Percentiles rank a stretch among this genome's conserved stretches.
These are phyloP conservation scores for Talaromyces sp. DNA, from an alignment of 2,329 filamentous ascomycete species.

Conservation along the genomic window DNA sequence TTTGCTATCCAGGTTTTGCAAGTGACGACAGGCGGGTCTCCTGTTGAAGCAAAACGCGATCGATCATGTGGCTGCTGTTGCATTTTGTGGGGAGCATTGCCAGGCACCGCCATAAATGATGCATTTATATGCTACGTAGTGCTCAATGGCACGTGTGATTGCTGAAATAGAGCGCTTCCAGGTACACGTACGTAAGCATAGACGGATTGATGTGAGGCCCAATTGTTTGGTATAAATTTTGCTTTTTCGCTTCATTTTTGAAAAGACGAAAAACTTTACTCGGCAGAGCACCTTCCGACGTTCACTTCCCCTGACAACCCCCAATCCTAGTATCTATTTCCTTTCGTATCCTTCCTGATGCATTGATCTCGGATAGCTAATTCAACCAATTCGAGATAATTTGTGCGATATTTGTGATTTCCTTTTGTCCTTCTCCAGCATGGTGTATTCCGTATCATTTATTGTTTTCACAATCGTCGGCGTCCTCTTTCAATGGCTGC, in stretches of 20 bases:
- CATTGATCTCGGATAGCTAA: background rate
- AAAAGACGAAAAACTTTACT: background rate
- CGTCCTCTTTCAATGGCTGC: slow-evolving; percentile 26
- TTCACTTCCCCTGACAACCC: background rate
- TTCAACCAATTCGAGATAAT: background rate
- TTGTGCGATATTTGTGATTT: background rate
- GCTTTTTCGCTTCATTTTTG: slow-evolving; percentile 8
- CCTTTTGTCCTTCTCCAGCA: slow-evolving; percentile 20
- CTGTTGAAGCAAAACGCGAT: slow-evolving; percentile 10
- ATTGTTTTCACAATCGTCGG: slow-evolving; percentile 29
- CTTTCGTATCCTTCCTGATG: background rate
- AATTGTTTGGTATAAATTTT: slow-evolving; percentile 15
- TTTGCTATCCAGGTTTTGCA: background rate
- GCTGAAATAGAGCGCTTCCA: slow-evolving; percentile 9
- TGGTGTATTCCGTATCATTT: slow-evolving; percentile 33
- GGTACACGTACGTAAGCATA: slow-evolving; percentile 6
- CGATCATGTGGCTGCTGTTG: slow-evolving; percentile 20
- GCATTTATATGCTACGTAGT: background rate
- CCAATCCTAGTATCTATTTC: background rate
- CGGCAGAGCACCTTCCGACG: background rate
- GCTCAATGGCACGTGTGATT: slow-evolving; percentile 14
- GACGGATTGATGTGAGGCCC: background rate
- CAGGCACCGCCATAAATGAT: slow-evolving; percentile 13
- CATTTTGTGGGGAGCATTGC: slow-evolving; percentile 19
- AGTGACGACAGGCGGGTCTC: slow-evolving; percentile 8